Base-by-base conservation (phyloP, 2,329 filamentous ascomycete genomes). In the Calonectria leucothoes region DNA sequence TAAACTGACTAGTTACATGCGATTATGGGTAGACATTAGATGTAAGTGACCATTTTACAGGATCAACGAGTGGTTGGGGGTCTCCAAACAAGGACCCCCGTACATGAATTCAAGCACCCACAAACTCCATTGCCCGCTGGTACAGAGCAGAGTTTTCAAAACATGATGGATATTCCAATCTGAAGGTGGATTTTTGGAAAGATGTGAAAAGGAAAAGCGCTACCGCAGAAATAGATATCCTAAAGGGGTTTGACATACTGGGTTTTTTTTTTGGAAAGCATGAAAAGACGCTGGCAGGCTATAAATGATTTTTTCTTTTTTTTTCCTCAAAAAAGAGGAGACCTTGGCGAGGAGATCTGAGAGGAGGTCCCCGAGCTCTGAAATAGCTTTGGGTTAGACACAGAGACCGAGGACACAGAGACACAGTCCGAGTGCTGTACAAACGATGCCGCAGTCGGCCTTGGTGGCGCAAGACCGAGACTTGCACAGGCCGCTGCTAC, bases 41-140 rank as follows among this genome's bases (percentile, higher is more conserved):
- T 37, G 49, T 49, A 64, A 39, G 14, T 29, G 59, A 37, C 39
- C 59, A 31, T 64, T 31, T 29, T 29, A 33, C 25, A 37, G 57
- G 57, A 45, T 29, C 23, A 69, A 37, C 12, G 67, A 69, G 57
- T 64, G 67, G 39, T 33, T 23, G 42, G 57, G 57, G 55, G 29
- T 23, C 45, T 20, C 23, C 29, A 25, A 37, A 29, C 31, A 17
- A 12, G 45, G n/a, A n/a, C n/a, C n/a, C 59, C 59, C 39, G 11
- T 42, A 42, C 35, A 64, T 64, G 35, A 15, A 63, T 25, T 27
- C 51, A 35, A 35, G 45, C 31, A 25, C 29, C 51, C 52, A 37
- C n/a, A 42, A 69, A 69, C 67, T 69, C 67, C 57, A 25, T 29
- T 59, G 57, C 42, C 27, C 31, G 66, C 29, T 69, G 27, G 33